Evolutionary conservation across 2,329 filamentous ascomycete genomes (phyloP).

Genomic region (Aciculosporium take): DNA sequence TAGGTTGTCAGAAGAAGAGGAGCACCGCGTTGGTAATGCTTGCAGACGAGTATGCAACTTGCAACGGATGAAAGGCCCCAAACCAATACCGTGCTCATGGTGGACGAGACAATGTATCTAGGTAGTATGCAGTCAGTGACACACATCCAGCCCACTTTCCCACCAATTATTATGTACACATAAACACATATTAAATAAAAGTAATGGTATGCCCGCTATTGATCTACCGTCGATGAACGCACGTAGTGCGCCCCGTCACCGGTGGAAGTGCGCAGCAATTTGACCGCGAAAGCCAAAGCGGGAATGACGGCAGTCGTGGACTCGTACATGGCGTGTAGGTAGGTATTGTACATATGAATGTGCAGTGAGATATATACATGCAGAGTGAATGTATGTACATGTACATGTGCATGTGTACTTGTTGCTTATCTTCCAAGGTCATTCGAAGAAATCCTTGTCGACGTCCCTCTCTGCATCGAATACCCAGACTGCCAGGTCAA

Average conservation of each 20-base stretch:
- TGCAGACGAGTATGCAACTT: not conserved
- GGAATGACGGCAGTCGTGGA: not conserved
- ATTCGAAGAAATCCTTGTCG: not conserved
- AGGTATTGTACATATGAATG: too few species aligned
- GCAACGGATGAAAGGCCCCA: too few species aligned
- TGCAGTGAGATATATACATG: too few species aligned
- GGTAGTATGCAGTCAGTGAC: not conserved
- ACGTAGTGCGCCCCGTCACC: not conserved
- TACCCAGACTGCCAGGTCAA: not conserved
- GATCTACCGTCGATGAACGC: not conserved
- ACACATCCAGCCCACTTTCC: not conserved
- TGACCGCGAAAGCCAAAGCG: slow-evolving; percentile 1
- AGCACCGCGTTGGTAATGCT: too few species aligned
- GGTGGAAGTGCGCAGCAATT: not conserved
- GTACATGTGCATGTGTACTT: not conserved
- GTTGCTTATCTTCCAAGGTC: not conserved
- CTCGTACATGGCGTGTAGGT: too few species aligned
- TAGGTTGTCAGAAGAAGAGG: too few species aligned
- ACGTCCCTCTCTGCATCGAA: not conserved
- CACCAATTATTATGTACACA: not conserved
- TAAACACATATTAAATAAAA: not conserved
- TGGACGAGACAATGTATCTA: not conserved
- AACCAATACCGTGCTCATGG: not conserved
- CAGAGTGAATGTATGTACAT: too few species aligned
- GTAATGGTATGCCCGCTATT: not conserved